Base-by-base conservation (phyloP, 73 alveolate genomes). In the Blepharisma japonicum region DNA sequence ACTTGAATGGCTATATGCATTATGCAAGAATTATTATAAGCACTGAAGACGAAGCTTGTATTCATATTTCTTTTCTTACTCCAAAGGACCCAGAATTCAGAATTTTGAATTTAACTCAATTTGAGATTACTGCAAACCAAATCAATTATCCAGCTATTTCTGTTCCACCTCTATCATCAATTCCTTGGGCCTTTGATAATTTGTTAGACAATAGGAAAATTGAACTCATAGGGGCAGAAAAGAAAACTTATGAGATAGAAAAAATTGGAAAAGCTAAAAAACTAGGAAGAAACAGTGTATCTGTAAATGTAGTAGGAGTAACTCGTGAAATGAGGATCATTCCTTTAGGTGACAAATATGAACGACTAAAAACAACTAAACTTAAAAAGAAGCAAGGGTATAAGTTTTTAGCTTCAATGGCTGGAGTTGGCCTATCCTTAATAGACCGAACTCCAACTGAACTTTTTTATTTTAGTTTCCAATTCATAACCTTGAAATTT, bases 381-480 rank as follows among this genome's bases (percentile, higher is more conserved):
- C 9, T 45, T 7, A 45, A 70, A n/a, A 45, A 20, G 14, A 70
- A 70, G 25, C 71, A 11, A 18, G 27, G 27, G 6, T 70, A 7
- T 7, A 45, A 70, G 27, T 7, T 39, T 11, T 11, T 25, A 14
- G 11, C 27, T 25, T 7, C 11, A 1, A 54, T 71, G 66, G 78
- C 56, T 82, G 98, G 98, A 39, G 53, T 94, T 50, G 98, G 98
- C 32, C 32, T 94, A 18, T 91, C 97, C 47, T 55, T 94, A 5
- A 84, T 94, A 55, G 97, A 94, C 77, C 79, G 87, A 71, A 92
- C 91, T 14, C 98, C 98, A 20, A 88, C 87, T 67, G 98, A 94
- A 80, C 55, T 94, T 11, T 81, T 94, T 71, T 94, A 91, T 81
- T 21, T 94, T 6, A 81, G 87, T 27, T 45, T 81, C 20, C 78